phyloP scores from a whole-genome alignment of 2,329 filamentous ascomycete species.

The Coleophoma crateriformis region DNA sequence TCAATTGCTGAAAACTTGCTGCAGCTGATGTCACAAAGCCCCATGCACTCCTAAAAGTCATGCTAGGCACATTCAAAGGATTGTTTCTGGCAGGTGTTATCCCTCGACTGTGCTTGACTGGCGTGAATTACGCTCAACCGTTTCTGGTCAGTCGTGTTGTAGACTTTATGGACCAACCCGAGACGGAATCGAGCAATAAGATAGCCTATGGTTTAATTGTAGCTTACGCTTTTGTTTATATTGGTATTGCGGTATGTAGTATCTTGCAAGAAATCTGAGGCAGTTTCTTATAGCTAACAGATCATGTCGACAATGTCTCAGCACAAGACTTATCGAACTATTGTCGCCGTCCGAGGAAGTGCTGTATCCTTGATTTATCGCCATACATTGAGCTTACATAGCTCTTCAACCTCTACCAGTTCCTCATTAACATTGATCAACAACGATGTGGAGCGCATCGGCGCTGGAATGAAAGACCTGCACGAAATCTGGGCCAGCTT shows the following conservation, averaged over 20 bases:
- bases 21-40: neutral
- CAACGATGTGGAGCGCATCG: conserved; percentile 19
- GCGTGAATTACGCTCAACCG: conserved; percentile 27
- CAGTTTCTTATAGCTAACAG: neutral
- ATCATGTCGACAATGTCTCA: neutral
- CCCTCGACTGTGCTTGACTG: conserved; percentile 5
- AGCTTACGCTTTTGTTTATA: conserved; percentile 33
- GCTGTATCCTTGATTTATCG: conserved; percentile 5
- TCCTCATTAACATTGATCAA: conserved; percentile 15
- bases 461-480: conserved; percentile 13
- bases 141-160: conserved; percentile 35
- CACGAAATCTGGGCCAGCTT: conserved; percentile 32
- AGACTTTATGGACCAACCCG: conserved; percentile 22
- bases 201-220: conserved; percentile 34
- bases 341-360: conserved; percentile 1
- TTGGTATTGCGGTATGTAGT: conserved; percentile 33
- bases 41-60: neutral
- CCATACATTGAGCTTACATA: conserved; percentile 3
- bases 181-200: conserved; percentile 18
- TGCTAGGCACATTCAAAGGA: neutral
- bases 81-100: neutral
- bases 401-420: neutral
- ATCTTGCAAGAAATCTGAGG: conserved; percentile 1
- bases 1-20: neutral
- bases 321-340: neutral